These are phyloP conservation scores for Sporobolomyces phaffii DNA, from an alignment of 768 basidiomycete genomes.

Conservation along the genomic window DNA sequence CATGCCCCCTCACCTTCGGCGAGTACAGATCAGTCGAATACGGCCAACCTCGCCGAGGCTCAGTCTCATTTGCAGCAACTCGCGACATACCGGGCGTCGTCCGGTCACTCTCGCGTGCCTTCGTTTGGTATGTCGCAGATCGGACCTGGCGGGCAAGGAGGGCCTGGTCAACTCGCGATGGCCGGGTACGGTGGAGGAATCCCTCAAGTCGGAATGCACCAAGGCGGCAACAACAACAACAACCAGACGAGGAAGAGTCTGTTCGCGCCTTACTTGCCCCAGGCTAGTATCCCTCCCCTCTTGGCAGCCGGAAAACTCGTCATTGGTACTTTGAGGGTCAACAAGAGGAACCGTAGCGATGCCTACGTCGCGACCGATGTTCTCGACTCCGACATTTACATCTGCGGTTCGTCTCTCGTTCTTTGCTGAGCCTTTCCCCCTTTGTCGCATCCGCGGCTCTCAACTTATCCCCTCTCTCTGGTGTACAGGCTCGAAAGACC, in stretches of 20 bases:
- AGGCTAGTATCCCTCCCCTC: conserved; percentile 91
- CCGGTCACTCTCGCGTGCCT: conserved; percentile 42
- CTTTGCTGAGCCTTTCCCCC: no score
- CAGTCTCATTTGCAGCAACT: conserved; percentile 93
- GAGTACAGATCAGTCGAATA: conserved; percentile 8
- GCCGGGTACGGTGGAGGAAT: conserved; percentile 64
- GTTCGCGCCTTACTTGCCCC: conserved; percentile 93
- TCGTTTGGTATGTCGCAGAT: conserved; percentile 55
- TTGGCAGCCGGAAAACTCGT: conserved; percentile 95
- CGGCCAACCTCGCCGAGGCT: conserved; percentile 81
- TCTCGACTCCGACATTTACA: conserved; percentile 96
- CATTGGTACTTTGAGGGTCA: conserved; percentile 86
- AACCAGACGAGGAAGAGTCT: conserved; percentile 96
- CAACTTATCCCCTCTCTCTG: background rate
- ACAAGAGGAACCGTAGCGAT: conserved; percentile 96
- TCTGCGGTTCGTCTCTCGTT: conserved; percentile 54
- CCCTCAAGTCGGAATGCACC: conserved; percentile 73
- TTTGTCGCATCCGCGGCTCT: background rate
- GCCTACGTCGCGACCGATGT: conserved; percentile 98
- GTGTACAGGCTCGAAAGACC: conserved; percentile 76
- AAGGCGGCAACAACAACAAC: conserved; percentile 49
- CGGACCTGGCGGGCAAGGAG: conserved; percentile 63
- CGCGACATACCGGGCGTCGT: conserved; percentile 65
- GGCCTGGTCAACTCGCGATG: conserved; percentile 73
- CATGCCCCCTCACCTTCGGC: no score